These are phyloP conservation scores for Acacia confusa DNA, from an alignment of 306 rosid species.

Conservation along the genomic window DNA sequence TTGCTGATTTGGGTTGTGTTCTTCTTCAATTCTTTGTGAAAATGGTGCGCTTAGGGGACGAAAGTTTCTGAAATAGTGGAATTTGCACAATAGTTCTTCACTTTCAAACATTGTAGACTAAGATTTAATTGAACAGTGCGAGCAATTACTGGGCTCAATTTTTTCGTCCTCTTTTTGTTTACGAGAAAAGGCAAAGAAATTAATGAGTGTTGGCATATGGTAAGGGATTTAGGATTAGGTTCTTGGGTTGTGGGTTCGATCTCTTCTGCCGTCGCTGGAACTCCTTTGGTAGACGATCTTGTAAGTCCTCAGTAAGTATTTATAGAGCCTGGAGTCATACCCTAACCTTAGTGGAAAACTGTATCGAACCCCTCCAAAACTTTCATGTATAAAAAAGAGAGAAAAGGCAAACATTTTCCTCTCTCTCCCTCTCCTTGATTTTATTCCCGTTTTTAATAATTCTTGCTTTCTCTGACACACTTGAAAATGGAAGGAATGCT, in stretches of 20 bases:
- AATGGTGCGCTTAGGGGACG: not conserved
- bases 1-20: not conserved
- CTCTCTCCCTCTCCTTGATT: not conserved
- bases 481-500: too few species aligned
- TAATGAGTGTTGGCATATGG: too few species aligned
- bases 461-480: not conserved
- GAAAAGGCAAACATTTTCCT: too few species aligned
- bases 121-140: not conserved
- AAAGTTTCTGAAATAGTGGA: not conserved
- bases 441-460: constrained; percentile 2
- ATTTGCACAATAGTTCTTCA: not conserved
- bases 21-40: not conserved
- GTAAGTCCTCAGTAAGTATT: too few species aligned
- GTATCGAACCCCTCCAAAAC: too few species aligned
- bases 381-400: too few species aligned
- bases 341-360: too few species aligned
- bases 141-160: not conserved
- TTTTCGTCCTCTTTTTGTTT: not conserved
- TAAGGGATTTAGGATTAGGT: too few species aligned
- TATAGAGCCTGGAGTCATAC: too few species aligned
- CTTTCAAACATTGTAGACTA: not conserved
- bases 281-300: too few species aligned
- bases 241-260: too few species aligned
- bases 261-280: too few species aligned
- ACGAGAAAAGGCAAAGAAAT: constrained; percentile 4